Conservation (phyloP, 2,329 filamentous ascomycete species). For the Stagonosporopsis rhizophila region DNA sequence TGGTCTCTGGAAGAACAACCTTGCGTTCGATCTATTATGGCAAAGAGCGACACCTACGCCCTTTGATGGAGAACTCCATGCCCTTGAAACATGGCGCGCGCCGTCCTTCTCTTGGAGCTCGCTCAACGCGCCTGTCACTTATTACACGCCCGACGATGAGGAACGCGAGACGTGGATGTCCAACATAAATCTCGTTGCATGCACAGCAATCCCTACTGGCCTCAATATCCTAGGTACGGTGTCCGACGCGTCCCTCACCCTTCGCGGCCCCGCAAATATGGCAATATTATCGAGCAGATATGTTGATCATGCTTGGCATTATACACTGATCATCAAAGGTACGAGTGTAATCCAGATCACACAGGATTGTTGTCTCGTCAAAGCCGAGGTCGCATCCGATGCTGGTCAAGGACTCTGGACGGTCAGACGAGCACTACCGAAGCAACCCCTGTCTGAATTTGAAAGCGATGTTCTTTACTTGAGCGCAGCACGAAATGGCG, state of each 20-base stretch:
- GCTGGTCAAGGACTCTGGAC: slow-evolving; percentile 14
- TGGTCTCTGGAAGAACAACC: slow-evolving; percentile 43
- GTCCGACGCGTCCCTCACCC: slow-evolving; percentile 28
- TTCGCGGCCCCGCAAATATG: slow-evolving; percentile 31
- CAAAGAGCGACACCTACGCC: slow-evolving; percentile 15
- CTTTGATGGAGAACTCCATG: slow-evolving; percentile 12
- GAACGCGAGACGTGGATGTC: slow-evolving; percentile 28
- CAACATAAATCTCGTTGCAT: slow-evolving; percentile 26
- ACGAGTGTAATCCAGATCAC: slow-evolving; percentile 34
- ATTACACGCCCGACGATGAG: slow-evolving; percentile 30
- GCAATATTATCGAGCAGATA: slow-evolving; percentile 27
- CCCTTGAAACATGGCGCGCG: slow-evolving; percentile 35
- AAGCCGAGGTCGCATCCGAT: slow-evolving; percentile 12
- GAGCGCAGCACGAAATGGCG: slow-evolving; percentile 35
- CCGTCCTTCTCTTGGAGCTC: slow-evolving; percentile 47
- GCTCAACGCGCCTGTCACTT: slow-evolving; percentile 35
- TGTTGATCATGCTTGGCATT: slow-evolving; percentile 27
- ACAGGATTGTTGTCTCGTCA: slow-evolving; percentile 40
- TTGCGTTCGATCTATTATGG: slow-evolving; percentile 44
- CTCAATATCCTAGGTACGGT: slow-evolving; percentile 41
- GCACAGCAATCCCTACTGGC: slow-evolving; percentile 25
- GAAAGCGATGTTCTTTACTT: slow-evolving; percentile 36
- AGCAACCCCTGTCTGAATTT: slow-evolving; percentile 24
- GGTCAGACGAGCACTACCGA: slow-evolving; percentile 31
- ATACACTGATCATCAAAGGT: slow-evolving; percentile 37